Evolutionary conservation across 192 early-diverging fungal species (phyloP), one percentile per base, ranked within the genome.

Genomic region (Rhizophlyctis rosea): DNA sequence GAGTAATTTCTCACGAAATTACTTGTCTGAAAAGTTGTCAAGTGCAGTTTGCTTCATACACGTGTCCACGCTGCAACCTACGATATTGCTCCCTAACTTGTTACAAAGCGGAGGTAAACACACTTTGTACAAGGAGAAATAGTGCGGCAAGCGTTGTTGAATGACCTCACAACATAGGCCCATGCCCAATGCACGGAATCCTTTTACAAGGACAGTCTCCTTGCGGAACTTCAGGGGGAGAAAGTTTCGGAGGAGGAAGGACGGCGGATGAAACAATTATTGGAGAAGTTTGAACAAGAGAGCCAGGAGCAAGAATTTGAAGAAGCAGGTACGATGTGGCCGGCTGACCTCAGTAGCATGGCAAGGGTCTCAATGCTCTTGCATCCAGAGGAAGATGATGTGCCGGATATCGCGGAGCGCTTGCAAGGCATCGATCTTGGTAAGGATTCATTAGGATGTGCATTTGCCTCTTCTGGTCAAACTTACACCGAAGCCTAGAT

Each of bases 61-160:
- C 75, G 18, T 88, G 87, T 54, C 87, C 87, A 28, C 66, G 81
- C 48, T 88, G 87, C 52, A 81, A 88, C 68, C 71, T 88, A 36
- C 64, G 71, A 47, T 88, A 88, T 54, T 88, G 87, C 53, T 85
- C 80, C 3, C 44, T 88, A 24, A 33, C 60, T 2, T 88, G 87
- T 57, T 88, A 87, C 56, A 85, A 86, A 59, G 68, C 81, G 48
- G 58, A 81, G 57, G 80, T 84, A 57, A 11, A 14, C 39, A n/a
- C 16, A 11, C 18, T 2, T 18, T 14, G 32, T 35, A 30, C 13
- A 11, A 18, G 7, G 7, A 44, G 9, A 7, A 23, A 59, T 70
- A 21, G 2, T 34, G 24, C 31, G 50, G 9, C 13, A 9, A 23
- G n/a, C 9, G 50, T 52, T 35, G 18, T 24, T 31, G 44, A 25